A percentile compares a stretch with the other conserved stretches of the same genome.
These are phyloP conservation scores for Melanopsichium pennsylvanicum DNA, from an alignment of 1,284 basidiomycete species.

Conservation along the genomic window DNA sequence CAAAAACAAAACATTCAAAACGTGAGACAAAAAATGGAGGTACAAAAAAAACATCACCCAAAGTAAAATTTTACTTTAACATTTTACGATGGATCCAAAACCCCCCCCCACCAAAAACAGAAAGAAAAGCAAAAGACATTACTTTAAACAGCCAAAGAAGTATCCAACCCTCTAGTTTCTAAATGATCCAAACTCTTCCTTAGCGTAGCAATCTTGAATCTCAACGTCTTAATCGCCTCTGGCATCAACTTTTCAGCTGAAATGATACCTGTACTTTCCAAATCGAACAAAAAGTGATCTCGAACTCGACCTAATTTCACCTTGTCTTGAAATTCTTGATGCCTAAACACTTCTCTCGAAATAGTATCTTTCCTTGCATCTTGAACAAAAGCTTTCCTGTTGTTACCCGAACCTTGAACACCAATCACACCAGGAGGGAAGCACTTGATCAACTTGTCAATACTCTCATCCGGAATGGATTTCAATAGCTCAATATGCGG, in stretches of 20 bases:
- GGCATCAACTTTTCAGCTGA: conserved; percentile 82
- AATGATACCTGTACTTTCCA: conserved; percentile 91
- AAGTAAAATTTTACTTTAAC: no score
- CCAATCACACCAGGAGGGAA: conserved; percentile 90
- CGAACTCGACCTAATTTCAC: conserved; percentile 85
- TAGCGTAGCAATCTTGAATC: conserved; percentile 74
- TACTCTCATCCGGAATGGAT: conserved; percentile 73
- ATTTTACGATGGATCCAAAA: no score
- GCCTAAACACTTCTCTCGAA: conserved; percentile 88
- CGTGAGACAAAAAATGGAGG: no score
- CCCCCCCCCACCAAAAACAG: no score
- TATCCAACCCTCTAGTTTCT: conserved; percentile 34
- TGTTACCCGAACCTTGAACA: conserved; percentile 71
- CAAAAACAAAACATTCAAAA: no score
- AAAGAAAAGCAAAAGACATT: not conserved
- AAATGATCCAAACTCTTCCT: conserved; percentile 56
- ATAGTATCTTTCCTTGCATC: conserved; percentile 86
- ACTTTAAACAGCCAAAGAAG: conserved; percentile 16
- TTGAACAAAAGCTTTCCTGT: conserved; percentile 73
- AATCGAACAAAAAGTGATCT: conserved; percentile 91
- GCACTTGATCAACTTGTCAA: conserved; percentile 82
- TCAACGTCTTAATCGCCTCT: conserved; percentile 83
- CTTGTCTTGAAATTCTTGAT: conserved; percentile 86
- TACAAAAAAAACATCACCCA: no score
- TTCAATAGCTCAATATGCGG: conserved; percentile 83